Evolutionary conservation across 495 filamentous ascomycete genomes (phyloP), one percentile per base, ranked within the genome.

Genomic region (Penicilliopsis zonata): DNA sequence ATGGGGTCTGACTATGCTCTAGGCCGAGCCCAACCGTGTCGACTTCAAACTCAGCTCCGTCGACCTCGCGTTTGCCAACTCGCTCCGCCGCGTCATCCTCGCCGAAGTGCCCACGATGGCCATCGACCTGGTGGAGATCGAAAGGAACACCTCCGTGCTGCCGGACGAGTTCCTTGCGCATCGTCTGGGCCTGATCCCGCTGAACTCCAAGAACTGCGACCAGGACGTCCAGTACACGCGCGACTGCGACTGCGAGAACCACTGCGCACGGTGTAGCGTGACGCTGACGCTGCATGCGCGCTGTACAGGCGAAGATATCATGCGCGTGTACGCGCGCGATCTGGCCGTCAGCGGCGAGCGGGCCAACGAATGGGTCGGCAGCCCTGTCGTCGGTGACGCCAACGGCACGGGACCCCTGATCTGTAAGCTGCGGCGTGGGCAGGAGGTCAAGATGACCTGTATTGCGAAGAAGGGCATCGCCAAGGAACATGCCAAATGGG

Each of bases 401-500:
- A 82, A 88, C 18, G 74, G 76, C 1, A 69, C 79, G 32, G 90
- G 90, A 0, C 66, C 76, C 4, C 66, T 95, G 35, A 86, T 98
- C 43, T 80, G 78, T 50, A 94, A 95, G 61, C 59, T 98, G 41
- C 68, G 86, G 13, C 80, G 83, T 35, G 80, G 76, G 3, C 92
- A 98, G 52, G 83, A 93, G 52, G 51, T 98, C 33, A 78, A 80
- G 52, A 70, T 96, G 52, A 79, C 76, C 26, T 95, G 88, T 47
- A 76, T 95, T 41, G 92, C 86, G 32, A 95, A 94, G 70, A 96
- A 96, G 66, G 90, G 90, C 0, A 95, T 95, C 37, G 86, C 88
- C 2, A 98, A 96, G 67, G 90, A 98, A 52, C 90, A 98, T 63
- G 80, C 92, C 0, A 98, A 98, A 53, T 98, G 90, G 90, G 78